Evolutionary conservation across 129 eudicot species (phyloP), one percentile per base, ranked within the genome.

Genomic region (Chrysanthemum lavandulifolium): DNA sequence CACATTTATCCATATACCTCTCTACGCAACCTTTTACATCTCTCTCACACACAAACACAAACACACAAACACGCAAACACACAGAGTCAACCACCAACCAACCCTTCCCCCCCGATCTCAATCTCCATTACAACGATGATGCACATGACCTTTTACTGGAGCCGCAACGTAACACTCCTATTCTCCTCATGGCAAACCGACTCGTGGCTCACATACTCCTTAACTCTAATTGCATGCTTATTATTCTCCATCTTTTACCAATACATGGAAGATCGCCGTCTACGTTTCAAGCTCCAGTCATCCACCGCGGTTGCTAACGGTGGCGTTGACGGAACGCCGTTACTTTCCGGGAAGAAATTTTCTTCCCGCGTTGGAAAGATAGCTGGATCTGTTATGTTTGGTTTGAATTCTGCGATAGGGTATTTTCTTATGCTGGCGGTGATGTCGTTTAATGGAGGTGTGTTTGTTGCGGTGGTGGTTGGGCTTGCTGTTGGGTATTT

Each of bases 131-230:
- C 25, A 23, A 16, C 33, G 29, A 92, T 92, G 98, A 92, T 92
- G 98, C 98, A 92, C 85, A 92, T 92, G 98, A 92, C 98, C 75
- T 89, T 92, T 60, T 89, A 89, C 89, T 92, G 98, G 96, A 87
- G 96, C 52, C 69, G 64, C 14, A 49, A 45, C 16, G 96, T 82
- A 9, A 89, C 87, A 48, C 77, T 92, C 10, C 77, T 92, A 15
- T 92, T 89, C 85, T 88, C 82, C 58, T 89, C 84, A 23, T 92
- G 98, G 98, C 79, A 68, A 7, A 89, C 96, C 52, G 79, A 85
- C 71, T 60, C 95, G 0, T 86, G 83, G 85, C 11, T 68, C 9
- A 19, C 52, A 29, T 92, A 86, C 74, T 11, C 64, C 15, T 62
- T 89, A 76, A 65, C 93, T 18, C 65, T 92, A 27, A 3, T 86